Conservation (phyloP, 202 grass and related monocot genomes). For the Dendrocalamus latiflorus region DNA sequence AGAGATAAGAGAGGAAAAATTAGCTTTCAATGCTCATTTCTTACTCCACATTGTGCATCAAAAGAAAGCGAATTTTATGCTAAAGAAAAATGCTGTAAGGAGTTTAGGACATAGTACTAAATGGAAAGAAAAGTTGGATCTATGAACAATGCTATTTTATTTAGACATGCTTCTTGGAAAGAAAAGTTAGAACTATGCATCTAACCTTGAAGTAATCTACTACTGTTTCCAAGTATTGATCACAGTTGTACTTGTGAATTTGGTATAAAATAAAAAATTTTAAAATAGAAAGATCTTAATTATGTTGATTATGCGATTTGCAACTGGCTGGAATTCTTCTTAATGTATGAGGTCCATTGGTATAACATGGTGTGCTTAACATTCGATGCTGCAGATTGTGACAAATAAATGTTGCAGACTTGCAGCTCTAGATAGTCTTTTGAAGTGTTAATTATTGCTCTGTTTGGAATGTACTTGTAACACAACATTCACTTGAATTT, state of each 20-base stretch:
- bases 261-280: neutral
- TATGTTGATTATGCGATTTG: neutral
- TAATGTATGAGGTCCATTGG: neutral
- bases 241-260: neutral
- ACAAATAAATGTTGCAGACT: neutral
- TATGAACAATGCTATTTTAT: neutral
- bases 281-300: neutral
- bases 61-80: neutral
- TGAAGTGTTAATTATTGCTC: neutral
- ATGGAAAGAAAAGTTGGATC: too few species aligned
- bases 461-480: constrained; percentile 9
- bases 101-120: too few species aligned
- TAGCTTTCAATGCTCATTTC: neutral
- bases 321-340: neutral
- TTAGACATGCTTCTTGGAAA: neutral
- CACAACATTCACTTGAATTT: constrained; percentile 21
- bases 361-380: neutral
- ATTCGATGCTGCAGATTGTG: neutral
- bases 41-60: neutral
- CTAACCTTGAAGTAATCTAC: neutral
- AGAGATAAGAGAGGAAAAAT: neutral
- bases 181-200: neutral
- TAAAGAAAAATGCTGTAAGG: neutral
- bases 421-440: constrained; percentile 11
- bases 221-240: neutral